Percentiles rank a stretch among this genome's conserved stretches.
Conservation (phyloP, 2,329 filamentous ascomycete genomes). For the Plectosphaerella sp. region DNA sequence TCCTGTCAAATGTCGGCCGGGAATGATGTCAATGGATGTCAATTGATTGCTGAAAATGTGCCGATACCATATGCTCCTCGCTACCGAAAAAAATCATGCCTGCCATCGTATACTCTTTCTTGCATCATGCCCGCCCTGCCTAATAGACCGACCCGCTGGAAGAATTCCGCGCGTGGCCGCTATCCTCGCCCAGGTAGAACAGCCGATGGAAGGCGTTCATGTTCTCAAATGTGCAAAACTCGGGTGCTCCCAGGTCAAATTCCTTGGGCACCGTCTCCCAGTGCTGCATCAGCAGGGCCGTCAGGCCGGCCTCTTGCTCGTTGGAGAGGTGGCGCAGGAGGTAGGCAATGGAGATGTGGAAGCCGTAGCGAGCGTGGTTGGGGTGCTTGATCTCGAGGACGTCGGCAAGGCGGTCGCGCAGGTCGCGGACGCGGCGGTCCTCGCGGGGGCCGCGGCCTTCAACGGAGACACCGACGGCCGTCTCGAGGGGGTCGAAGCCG, state of each 20-base stretch:
- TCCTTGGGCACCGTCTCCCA: slow-evolving; percentile 10
- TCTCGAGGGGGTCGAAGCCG: slow-evolving; percentile 13
- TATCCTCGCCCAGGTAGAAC: slow-evolving; percentile 9
- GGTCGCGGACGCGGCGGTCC: slow-evolving; percentile 7
- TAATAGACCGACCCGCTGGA: no score
- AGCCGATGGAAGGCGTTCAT: slow-evolving; percentile 17
- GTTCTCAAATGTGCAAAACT: slow-evolving; percentile 18
- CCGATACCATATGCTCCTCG: slow-evolving; percentile 2
- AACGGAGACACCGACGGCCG: slow-evolving; percentile 12
- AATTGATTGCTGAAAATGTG: no score
- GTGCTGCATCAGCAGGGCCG: slow-evolving; percentile 8
- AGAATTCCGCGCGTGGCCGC: no score
- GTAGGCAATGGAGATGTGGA: slow-evolving; percentile 19
- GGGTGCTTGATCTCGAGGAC: slow-evolving; percentile 11
- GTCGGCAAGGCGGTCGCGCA: slow-evolving; percentile 15
- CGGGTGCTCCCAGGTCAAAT: slow-evolving; percentile 14
- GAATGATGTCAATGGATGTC: no score
- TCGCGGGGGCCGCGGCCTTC: slow-evolving; percentile 5
- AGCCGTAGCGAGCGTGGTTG: slow-evolving; percentile 13
- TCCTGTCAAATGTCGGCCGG: no score
- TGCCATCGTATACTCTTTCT: slow-evolving; percentile 9
- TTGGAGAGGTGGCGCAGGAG: slow-evolving; percentile 12
- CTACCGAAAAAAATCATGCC: slow-evolving; percentile 1
- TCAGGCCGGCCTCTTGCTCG: slow-evolving; percentile 10
- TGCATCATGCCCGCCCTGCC: slow-evolving; percentile 12